Percentiles rank a stretch among this genome's conserved stretches.
phyloP scores from a whole-genome alignment of 2,329 filamentous ascomycete genomes.

The Colletotrichum nymphaeae region DNA sequence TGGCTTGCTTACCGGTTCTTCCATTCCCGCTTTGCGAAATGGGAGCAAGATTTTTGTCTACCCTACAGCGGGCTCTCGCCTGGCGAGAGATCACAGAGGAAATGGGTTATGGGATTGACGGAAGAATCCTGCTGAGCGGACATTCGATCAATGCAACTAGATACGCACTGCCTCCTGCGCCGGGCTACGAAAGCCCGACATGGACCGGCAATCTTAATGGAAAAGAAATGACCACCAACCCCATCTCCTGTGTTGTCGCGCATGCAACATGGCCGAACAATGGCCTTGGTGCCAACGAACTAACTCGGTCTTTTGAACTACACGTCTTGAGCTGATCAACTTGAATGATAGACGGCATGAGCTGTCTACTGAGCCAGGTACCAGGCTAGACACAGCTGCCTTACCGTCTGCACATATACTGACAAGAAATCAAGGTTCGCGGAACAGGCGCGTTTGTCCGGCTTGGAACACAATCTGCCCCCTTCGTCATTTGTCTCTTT shows the following conservation, averaged over 20 bases:
- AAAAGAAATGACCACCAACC: background rate
- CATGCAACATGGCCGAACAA: background rate
- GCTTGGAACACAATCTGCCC: background rate
- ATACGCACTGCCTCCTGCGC: background rate
- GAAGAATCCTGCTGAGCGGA: background rate
- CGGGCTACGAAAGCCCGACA: background rate
- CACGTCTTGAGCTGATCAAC: background rate
- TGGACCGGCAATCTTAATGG: background rate
- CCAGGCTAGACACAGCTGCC: background rate
- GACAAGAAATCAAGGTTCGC: background rate
- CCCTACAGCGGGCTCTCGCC: background rate
- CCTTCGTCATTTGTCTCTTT: background rate
- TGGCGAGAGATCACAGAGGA: background rate
- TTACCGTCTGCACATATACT: background rate
- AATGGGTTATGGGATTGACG: background rate
- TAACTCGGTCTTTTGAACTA: background rate
- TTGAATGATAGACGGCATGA: background rate
- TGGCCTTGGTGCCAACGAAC: background rate
- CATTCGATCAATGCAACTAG: background rate
- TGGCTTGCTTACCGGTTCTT: constrained; percentile 1
- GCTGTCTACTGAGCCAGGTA: background rate
- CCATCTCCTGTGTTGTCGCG: background rate
- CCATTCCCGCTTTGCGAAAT: background rate
- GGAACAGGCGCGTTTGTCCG: background rate
- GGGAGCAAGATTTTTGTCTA: background rate